Percentiles rank a stretch among this genome's conserved stretches.
Evolutionary conservation across 2,329 filamentous ascomycete species (phyloP).

Genomic region (Colletotrichum incanum): DNA sequence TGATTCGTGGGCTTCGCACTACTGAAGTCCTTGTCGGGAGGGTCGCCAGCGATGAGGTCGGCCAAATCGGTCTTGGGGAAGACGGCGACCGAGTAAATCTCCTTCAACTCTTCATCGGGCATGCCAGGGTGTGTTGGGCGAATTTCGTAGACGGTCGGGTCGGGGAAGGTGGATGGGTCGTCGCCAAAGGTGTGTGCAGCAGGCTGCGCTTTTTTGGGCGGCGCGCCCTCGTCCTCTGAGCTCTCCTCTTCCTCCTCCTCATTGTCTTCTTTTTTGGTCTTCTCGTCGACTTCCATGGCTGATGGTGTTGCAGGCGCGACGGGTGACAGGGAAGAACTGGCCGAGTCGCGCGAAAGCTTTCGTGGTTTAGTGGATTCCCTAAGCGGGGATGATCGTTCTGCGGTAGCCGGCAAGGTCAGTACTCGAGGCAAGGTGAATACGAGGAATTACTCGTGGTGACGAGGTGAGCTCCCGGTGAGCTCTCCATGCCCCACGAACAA

Average conservation of each 20-base stretch:
- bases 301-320: conserved; percentile 66
- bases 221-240: conserved; percentile 73
- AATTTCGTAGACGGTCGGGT: conserved; percentile 96
- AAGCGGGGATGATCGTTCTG: conserved; percentile 70
- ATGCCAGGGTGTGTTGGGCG: conserved; percentile 81
- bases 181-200: conserved; percentile 92
- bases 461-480: conserved; percentile 24
- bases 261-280: conserved; percentile 56
- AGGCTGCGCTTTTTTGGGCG: conserved; percentile 75
- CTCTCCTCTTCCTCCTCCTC: conserved; percentile 67
- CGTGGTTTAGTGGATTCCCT: conserved; percentile 66
- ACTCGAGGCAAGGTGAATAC: conserved; percentile 26
- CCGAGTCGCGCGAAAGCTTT: conserved; percentile 69
- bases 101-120: conserved; percentile 86
- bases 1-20: conserved; percentile 94
- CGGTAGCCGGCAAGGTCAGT: conserved; percentile 38
- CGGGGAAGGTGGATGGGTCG: conserved; percentile 90
- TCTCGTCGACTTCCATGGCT: conserved; percentile 72
- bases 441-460: conserved; percentile 25
- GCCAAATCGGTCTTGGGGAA: conserved; percentile 87
- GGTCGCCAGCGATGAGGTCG: conserved; percentile 88
- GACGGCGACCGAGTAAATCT: conserved; percentile 88
- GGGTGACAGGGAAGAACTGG: conserved; percentile 74
- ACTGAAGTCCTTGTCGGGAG: conserved; percentile 96
- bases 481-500: conserved; percentile 32